Conservation (phyloP, 2,329 filamentous ascomycete species). For the Dothiorella sarmentorum region DNA sequence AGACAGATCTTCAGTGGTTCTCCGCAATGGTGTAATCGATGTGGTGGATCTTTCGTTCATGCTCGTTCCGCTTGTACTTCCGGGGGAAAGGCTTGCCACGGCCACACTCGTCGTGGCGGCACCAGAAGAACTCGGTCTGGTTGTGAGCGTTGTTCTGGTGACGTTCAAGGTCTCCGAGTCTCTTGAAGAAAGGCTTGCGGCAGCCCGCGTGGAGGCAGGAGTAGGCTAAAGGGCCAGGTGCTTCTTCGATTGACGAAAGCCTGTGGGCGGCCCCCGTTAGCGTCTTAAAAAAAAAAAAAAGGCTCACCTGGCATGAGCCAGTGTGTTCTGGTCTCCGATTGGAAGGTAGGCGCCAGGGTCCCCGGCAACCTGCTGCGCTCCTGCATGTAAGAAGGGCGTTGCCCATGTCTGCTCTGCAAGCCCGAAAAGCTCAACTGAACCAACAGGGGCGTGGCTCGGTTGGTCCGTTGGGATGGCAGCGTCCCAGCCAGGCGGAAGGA, state of each 20-base stretch:
- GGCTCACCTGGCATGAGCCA: background rate
- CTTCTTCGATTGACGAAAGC: too few relatives aligned
- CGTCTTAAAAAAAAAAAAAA: background rate
- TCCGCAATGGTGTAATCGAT: background rate
- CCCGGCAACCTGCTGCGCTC: background rate
- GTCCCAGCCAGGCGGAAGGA: background rate
- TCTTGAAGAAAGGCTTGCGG: background rate
- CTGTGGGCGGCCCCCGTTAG: background rate
- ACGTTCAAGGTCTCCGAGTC: background rate
- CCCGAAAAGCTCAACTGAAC: too few relatives aligned
- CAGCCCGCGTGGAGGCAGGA: background rate
- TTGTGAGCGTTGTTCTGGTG: background rate
- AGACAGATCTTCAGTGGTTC: background rate
- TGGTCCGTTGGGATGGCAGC: background rate
- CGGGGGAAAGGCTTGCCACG: slow-evolving; percentile 12
- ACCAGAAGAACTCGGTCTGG: background rate
- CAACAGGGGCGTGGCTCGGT: background rate
- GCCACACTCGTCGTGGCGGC: background rate
- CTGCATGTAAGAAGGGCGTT: background rate
- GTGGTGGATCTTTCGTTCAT: slow-evolving; percentile 16
- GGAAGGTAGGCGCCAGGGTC: background rate
- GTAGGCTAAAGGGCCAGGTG: too few relatives aligned
- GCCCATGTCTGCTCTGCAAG: background rate
- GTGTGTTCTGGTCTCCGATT: background rate
- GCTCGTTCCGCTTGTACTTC: slow-evolving; percentile 18